Evolutionary conservation across 768 basidiomycete genomes (phyloP).

Genomic region (Hypholoma sublateritium): DNA sequence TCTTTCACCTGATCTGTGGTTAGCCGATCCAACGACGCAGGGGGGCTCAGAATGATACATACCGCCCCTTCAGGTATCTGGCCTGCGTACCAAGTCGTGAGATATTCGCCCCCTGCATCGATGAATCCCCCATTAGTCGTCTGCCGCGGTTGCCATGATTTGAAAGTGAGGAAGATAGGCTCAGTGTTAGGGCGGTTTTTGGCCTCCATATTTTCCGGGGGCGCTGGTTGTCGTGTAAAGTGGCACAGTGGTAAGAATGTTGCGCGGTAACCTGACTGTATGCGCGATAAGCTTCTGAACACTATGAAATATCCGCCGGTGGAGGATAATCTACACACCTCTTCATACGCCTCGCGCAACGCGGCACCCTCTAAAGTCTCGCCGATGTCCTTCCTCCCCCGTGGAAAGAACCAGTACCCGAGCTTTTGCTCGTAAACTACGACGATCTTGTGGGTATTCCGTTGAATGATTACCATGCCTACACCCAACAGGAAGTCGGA

Average conservation of each 20-base stretch:
- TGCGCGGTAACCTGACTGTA: conserved; percentile 3
- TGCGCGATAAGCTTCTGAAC: neutral
- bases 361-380: conserved; percentile 61
- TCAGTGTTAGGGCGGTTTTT: neutral
- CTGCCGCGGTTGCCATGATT: conserved; percentile 24
- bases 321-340: conserved; percentile 36
- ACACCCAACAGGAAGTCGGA: conserved; percentile 57
- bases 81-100: conserved; percentile 57
- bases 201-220: neutral
- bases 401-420: conserved; percentile 58
- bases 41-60: conserved; percentile 16
- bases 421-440: conserved; percentile 40
- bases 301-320: neutral
- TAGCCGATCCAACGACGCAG: neutral
- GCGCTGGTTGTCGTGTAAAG: neutral
- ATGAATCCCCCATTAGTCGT: conserved; percentile 5
- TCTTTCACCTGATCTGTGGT: conserved; percentile 37
- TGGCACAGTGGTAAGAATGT: neutral
- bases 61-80: conserved; percentile 54
- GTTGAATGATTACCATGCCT: conserved; percentile 65
- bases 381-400: conserved; percentile 65
- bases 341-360: conserved; percentile 66
- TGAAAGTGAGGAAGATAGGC: conserved; percentile 17
- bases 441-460: conserved; percentile 52
- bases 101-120: conserved; percentile 46